These are phyloP conservation scores for Lentinula raphanica DNA, from an alignment of 768 basidiomycete genomes.

Conservation along the genomic window DNA sequence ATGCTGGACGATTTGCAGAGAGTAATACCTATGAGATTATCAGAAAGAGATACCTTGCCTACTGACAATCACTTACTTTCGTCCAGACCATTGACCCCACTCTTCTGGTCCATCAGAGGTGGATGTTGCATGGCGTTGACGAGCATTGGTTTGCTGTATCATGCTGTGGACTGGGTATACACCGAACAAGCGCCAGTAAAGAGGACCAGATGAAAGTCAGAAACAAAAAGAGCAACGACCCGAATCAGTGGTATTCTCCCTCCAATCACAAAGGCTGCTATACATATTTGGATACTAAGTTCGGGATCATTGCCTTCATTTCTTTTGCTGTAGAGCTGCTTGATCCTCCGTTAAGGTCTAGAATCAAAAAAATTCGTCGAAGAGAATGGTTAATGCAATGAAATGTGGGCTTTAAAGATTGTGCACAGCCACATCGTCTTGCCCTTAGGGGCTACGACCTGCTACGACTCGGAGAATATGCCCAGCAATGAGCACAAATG, in stretches of 20 bases:
- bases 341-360: background rate
- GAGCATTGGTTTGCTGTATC: constrained; percentile 62
- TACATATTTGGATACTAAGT: background rate
- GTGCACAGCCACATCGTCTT: too few species aligned
- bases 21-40: constrained; percentile 56
- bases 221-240: constrained; percentile 3
- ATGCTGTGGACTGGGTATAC: constrained; percentile 26
- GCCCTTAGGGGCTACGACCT: too few species aligned
- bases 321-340: background rate
- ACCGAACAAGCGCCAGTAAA: background rate
- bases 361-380: background rate
- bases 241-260: constrained; percentile 1
- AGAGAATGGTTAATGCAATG: background rate
- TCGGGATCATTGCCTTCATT: background rate
- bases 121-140: constrained; percentile 28
- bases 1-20: constrained; percentile 81
- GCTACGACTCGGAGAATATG: too few species aligned
- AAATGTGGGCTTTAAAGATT: background rate
- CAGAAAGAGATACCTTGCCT: constrained; percentile 6
- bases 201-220: background rate
- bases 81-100: constrained; percentile 70
- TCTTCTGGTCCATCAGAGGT: constrained; percentile 42
- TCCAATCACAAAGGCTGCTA: constrained; percentile 1
- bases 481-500: too few species aligned
- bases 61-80: constrained; percentile 42